Conservation (phyloP, 2,329 filamentous ascomycete genomes). For the Alternaria dauci region DNA sequence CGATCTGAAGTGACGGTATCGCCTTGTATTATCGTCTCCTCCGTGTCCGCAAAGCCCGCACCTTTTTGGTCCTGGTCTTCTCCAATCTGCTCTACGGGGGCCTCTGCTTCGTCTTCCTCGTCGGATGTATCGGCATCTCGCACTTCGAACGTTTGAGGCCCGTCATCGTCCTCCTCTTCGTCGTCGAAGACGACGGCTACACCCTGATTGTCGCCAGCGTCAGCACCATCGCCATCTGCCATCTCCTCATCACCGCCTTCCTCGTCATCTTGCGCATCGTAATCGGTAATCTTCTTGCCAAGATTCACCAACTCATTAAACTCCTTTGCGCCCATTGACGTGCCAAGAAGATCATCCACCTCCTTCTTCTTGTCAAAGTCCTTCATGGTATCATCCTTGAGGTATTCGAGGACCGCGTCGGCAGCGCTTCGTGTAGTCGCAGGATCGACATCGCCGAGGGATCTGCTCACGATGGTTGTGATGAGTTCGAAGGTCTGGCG, state of each 20-base stretch:
- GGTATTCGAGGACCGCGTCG: conserved; percentile 85
- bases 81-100: conserved; percentile 67
- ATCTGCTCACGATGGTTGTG: conserved; percentile 85
- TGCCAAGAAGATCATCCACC: conserved; percentile 91
- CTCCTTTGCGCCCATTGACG: conserved; percentile 81
- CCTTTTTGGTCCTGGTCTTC: conserved; percentile 60
- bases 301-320: conserved; percentile 97
- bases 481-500: conserved; percentile 94
- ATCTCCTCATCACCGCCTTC: conserved; percentile 75
- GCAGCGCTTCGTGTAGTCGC: conserved; percentile 93
- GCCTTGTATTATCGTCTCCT: conserved; percentile 85
- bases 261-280: conserved; percentile 94
- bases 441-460: conserved; percentile 90
- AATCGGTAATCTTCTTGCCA: conserved; percentile 98
- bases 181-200: conserved; percentile 98
- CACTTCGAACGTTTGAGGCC: conserved; percentile 81
- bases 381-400: conserved; percentile 96
- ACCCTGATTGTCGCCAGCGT: conserved; percentile 88
- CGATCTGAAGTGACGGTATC: conserved; percentile 57
- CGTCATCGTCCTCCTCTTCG: conserved; percentile 80
- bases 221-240: conserved; percentile 69
- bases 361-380: conserved; percentile 99
- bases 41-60: conserved; percentile 64
- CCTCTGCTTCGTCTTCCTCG: conserved; percentile 71
- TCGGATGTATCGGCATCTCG: conserved; percentile 85